Base-by-base conservation (phyloP, 441 rosid genomes). In the Aleurites moluccanus region DNA sequence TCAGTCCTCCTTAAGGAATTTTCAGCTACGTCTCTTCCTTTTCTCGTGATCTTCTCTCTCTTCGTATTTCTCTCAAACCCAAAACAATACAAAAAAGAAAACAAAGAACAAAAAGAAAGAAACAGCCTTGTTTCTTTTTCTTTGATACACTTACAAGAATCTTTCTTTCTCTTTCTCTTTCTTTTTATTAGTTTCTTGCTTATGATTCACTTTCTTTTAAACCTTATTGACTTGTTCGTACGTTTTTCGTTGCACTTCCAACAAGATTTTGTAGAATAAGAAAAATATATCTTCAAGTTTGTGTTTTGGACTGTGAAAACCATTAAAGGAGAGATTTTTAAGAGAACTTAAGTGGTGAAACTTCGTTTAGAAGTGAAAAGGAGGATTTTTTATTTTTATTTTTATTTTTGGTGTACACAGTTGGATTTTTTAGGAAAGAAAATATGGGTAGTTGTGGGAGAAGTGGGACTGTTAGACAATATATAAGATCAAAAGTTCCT, bases 401-500 rank as follows among this genome's bases (percentile, higher is more conserved):
- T 28, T 42, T 20, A 60, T 64, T 47, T 7, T 33, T 33, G 35
- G 38, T 27, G 10, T 7, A 63, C 45, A 52, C 75, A 42, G 21
- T 73, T 73, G 56, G n/a, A 8, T 6, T 4, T 4, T 23, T 57
- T 9, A 20, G 7, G 25, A 3, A 57, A 25, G 60, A 40, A 52
- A 27, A 64, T 57, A 90, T 93, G 97, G 98, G 89, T 69, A 87
- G 87, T 77, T 88, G 92, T 76, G 90, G 92, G 56, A 88, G 95
- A 70, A 93, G 80, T 69, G 93, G 91, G n/a, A 74, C 86, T 27
- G 97, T 88, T 64, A 89, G 99, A 78, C 98, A 89, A 33, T 95
- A 95, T 74, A 75, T 93, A 75, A 87, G 99, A 74, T 95, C 99
- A 20, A 93, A 94, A 45, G 88, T 90, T 42, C 99, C 99, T 71